These are phyloP conservation scores for Kuraishia floccosa DNA, from an alignment of 805 yeast genomes.

Conservation along the genomic window DNA sequence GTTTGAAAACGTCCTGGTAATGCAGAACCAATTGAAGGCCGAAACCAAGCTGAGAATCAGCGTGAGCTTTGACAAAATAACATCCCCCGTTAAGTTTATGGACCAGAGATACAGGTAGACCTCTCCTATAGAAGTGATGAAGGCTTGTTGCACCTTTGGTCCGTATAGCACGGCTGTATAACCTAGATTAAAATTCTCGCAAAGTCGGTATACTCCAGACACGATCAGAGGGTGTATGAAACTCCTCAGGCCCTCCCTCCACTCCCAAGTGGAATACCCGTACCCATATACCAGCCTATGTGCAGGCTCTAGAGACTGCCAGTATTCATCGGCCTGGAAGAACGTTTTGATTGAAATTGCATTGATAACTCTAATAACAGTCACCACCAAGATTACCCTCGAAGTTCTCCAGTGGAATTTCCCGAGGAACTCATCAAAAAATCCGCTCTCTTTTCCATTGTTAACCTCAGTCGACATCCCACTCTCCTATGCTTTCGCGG, in stretches of 20 bases:
- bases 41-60: constrained; percentile 44
- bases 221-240: constrained; percentile 73
- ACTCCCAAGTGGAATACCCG: constrained; percentile 92
- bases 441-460: too few relatives aligned
- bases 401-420: too few relatives aligned
- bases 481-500: too few relatives aligned
- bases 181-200: constrained; percentile 20
- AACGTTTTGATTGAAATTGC: constrained; percentile 58
- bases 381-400: too few relatives aligned
- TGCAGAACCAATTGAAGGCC: constrained; percentile 73
- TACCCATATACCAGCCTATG: constrained; percentile 62
- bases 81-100: constrained; percentile 18
- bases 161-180: constrained; percentile 27
- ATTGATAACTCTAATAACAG: too few relatives aligned
- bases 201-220: constrained; percentile 27
- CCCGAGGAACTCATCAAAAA: too few relatives aligned
- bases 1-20: constrained; percentile 80
- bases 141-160: constrained; percentile 65
- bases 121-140: constrained; percentile 67
- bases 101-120: constrained; percentile 36
- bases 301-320: constrained; percentile 91
- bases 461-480: too few relatives aligned
- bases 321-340: constrained; percentile 95
- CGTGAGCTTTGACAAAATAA: constrained; percentile 25
- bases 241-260: constrained; percentile 68